phyloP scores from a whole-genome alignment of 2,329 filamentous ascomycete species.

The Aureobasidium sp. region DNA sequence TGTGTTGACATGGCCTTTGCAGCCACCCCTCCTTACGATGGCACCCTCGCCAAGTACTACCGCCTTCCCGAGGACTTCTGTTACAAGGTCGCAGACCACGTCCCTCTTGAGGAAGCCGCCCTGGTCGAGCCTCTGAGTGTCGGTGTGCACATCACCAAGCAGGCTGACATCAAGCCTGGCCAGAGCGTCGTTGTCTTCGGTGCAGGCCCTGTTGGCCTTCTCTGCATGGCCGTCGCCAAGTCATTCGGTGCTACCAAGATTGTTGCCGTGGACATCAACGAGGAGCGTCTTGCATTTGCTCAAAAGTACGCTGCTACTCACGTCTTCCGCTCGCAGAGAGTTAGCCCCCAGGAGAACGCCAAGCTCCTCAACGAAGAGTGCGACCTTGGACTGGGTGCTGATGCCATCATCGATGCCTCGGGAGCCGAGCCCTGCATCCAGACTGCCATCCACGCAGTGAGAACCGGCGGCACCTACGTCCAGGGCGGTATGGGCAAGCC shows the following conservation, averaged over 20 bases:
- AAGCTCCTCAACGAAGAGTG: constrained; percentile 15
- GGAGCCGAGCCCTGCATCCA: constrained; percentile 74
- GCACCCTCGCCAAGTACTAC: constrained; percentile 79
- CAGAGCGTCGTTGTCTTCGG: constrained; percentile 44
- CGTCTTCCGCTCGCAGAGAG: constrained; percentile 21
- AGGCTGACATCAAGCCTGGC: constrained; percentile 16
- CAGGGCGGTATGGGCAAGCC: constrained; percentile 81
- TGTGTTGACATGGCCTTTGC: constrained; percentile 84
- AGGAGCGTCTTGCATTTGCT: constrained; percentile 47
- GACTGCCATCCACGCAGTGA: constrained; percentile 59
- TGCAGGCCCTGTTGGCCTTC: constrained; percentile 54
- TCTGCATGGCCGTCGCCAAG: constrained; percentile 45
- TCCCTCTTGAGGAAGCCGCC: constrained; percentile 78
- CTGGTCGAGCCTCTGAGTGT: constrained; percentile 61
- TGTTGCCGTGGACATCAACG: constrained; percentile 51
- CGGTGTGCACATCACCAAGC: constrained; percentile 38
- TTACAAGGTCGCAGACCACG: constrained; percentile 72
- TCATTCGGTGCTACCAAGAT: constrained; percentile 53
- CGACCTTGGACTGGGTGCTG: constrained; percentile 45
- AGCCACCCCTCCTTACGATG: constrained; percentile 81
- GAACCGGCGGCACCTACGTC: constrained; percentile 64
- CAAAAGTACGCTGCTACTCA: constrained; percentile 34
- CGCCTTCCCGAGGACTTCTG: constrained; percentile 78
- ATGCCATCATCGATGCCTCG: constrained; percentile 71
- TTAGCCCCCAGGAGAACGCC: constrained; percentile 21